phyloP scores from a whole-genome alignment of 352 stramenopile genomes.

The Blastocystis sp. region DNA sequence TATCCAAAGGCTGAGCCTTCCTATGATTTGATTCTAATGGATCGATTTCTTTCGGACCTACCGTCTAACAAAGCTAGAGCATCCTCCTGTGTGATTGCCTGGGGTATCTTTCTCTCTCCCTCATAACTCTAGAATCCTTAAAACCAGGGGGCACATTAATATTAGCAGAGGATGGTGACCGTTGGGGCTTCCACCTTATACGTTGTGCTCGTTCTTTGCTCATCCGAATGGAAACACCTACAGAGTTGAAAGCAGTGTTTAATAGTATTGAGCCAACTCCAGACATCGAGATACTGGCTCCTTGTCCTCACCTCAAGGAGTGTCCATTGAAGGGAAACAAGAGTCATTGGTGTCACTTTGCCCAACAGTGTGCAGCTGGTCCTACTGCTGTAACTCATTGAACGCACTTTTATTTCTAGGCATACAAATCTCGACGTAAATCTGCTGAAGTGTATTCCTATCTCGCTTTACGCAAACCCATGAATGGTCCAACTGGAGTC shows the following conservation, averaged over 20 bases:
- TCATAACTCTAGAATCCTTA: not conserved
- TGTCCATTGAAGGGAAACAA: slow-evolving; percentile 35
- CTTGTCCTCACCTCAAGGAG: slow-evolving; percentile 7
- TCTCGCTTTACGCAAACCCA: not conserved
- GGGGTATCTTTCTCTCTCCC: not conserved
- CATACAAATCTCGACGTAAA: not conserved
- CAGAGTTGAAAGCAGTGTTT: not conserved
- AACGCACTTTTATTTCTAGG: not conserved
- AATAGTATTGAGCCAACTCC: not conserved
- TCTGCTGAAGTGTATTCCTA: slow-evolving; percentile 50
- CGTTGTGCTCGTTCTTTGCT: slow-evolving; percentile 12
- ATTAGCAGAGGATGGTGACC: slow-evolving; percentile 5
- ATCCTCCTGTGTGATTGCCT: slow-evolving; percentile 17
- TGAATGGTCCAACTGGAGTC: not conserved
- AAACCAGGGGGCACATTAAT: not conserved
- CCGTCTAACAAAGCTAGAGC: slow-evolving; percentile 39
- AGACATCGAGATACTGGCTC: not conserved
- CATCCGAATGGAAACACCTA: not conserved
- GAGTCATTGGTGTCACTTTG: slow-evolving; percentile 30
- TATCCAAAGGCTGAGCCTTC: not conserved
- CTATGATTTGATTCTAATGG: slow-evolving; percentile 13
- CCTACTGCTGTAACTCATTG: not conserved
- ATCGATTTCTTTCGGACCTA: slow-evolving; percentile 50
- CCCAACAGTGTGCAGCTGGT: slow-evolving; percentile 8
- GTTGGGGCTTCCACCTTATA: slow-evolving; percentile 31